Evolutionary conservation across 2,329 filamentous ascomycete genomes (phyloP).

Genomic region (Chalaropsis ovoidea): DNA sequence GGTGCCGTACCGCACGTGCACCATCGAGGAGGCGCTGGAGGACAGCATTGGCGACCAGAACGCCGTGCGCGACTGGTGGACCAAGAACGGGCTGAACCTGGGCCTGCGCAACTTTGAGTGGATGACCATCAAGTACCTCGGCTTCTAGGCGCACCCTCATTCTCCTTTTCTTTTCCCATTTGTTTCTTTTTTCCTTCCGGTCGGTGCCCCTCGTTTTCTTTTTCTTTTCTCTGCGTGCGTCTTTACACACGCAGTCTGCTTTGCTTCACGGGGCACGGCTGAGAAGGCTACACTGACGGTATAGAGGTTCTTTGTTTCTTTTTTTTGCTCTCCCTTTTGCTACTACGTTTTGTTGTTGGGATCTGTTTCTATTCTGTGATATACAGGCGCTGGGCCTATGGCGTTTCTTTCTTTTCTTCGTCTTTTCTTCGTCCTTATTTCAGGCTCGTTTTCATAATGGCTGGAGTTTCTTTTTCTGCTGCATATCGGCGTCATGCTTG

Average conservation of each 20-base stretch:
- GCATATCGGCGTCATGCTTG: neutral
- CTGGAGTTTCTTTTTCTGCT: neutral
- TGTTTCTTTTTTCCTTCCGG: neutral
- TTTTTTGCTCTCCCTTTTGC: neutral
- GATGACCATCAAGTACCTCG: constrained; percentile 73
- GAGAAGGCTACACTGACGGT: neutral
- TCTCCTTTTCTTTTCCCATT: neutral
- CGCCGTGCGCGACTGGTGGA: constrained; percentile 77
- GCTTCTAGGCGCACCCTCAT: constrained; percentile 20
- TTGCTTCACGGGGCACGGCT: neutral
- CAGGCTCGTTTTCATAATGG: constrained; percentile 4
- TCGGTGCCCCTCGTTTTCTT: neutral
- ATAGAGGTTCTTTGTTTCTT: neutral
- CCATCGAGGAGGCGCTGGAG: constrained; percentile 89
- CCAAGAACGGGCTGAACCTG: constrained; percentile 68
- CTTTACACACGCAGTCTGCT: neutral
- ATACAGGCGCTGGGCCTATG: neutral
- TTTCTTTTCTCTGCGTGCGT: neutral
- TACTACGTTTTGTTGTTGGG: neutral
- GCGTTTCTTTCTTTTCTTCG: neutral
- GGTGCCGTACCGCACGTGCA: constrained; percentile 89
- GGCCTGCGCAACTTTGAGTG: constrained; percentile 77
- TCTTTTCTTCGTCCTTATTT: neutral
- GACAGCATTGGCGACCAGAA: constrained; percentile 69
- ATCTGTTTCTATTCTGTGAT: neutral